Base-by-base conservation (phyloP, 352 stramenopile species). In the Phytophthora macrochlamydospora region DNA sequence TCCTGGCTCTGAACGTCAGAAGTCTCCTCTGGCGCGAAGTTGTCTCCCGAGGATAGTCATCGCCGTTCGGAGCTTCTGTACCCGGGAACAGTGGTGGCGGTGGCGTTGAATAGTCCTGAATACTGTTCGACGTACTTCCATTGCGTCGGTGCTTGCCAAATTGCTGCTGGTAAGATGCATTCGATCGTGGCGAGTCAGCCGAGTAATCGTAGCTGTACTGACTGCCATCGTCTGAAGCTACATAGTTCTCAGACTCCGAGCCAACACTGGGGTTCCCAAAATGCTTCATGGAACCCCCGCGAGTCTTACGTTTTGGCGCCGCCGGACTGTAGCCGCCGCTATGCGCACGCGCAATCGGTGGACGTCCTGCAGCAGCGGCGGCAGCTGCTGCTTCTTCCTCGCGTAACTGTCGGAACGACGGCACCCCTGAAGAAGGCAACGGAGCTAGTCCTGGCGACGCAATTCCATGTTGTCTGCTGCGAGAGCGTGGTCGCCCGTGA, bases 341-440 rank as follows among this genome's bases (percentile, higher is more conserved):
- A 31, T 71, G 56, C 24, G 69, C 37, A 40, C 72, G 60, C 53
- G 24, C 43, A 35, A 84, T 72, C 1, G 67, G 62, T 24, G 61
- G 62, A 24, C 67, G 67, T 14, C 58, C 63, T 4, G 42, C 57
- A 49, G 18, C 18, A 24, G 59, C 54, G 32, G 67, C 61, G 12
- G 62, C 55, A 42, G 54, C 56, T 32, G 67, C 69, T 11, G 69
- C 57, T n/a, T 85, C 63, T 18, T 78, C 79, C 62, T 91, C 78
- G 3, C 83, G 79, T 24, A 90, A 58, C 37, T 78, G 70, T 7
- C 82, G 79, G 46, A 91, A 91, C 5, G 84, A 92, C 12, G 83
- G 85, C 18, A 94, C 68, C 8, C 37, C 61, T 11, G 74, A 71
- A 24, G 71, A 71, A 4, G 67, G 69, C 52, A 40, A 54, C 7